These are phyloP conservation scores for Solanum dulcamara DNA, from an alignment of 257 asterid genomes.

Conservation along the genomic window DNA sequence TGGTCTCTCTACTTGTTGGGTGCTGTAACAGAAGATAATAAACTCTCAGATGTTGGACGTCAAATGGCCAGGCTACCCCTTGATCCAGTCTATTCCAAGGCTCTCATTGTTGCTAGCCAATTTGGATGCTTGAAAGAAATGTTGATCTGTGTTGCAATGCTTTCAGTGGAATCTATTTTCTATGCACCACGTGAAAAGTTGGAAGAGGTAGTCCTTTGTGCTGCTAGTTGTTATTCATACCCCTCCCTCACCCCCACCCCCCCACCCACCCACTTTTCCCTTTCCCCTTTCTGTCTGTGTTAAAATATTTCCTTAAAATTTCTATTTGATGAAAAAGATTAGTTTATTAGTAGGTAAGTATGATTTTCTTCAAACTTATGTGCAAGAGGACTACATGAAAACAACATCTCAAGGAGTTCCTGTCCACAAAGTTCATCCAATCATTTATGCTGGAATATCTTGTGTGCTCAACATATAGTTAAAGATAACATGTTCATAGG, in stretches of 20 bases:
- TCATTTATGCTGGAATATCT: background rate
- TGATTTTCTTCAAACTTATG: background rate
- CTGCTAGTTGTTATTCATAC: background rate
- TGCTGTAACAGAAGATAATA: slow-evolving; percentile 70
- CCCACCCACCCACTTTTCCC: background rate
- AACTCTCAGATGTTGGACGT: slow-evolving; percentile 73
- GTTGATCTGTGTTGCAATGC: slow-evolving; percentile 77
- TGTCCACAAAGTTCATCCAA: background rate
- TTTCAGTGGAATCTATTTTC: slow-evolving; percentile 84
- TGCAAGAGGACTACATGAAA: background rate
- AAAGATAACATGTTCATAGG: background rate
- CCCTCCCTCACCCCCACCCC: background rate
- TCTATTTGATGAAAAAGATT: background rate
- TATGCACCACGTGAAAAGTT: slow-evolving; percentile 88
- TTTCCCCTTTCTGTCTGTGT: background rate
- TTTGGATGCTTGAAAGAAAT: slow-evolving; percentile 86
- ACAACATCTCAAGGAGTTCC: background rate
- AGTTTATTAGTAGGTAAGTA: background rate
- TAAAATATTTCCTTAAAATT: background rate
- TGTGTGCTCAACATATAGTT: background rate
- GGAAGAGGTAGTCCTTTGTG: slow-evolving; percentile 63
- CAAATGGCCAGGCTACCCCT: slow-evolving; percentile 91
- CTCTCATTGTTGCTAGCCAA: slow-evolving; percentile 74
- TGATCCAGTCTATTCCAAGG: slow-evolving; percentile 87
- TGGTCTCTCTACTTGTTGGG: slow-evolving; percentile 76